phyloP scores from a whole-genome alignment of 2,329 filamentous ascomycete species.

The Diaporthe sp. region DNA sequence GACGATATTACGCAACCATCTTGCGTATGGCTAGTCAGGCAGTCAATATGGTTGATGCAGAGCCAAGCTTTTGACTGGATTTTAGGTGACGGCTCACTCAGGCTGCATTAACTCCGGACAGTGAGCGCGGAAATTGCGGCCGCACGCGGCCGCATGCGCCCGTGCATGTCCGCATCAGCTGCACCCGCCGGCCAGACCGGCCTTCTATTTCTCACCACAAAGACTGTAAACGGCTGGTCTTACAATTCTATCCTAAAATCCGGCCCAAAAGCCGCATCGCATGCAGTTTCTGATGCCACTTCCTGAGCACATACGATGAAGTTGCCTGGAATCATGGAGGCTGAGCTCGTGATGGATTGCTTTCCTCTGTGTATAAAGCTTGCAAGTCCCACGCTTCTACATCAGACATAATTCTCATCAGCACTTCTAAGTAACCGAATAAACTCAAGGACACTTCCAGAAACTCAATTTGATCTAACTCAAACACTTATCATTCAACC shows the following conservation, averaged over 20 bases:
- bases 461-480: not conserved
- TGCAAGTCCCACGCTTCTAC: not conserved
- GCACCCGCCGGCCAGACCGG: not conserved
- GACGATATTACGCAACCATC: not conserved
- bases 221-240: not conserved
- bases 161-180: not conserved
- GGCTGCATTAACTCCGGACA: not conserved
- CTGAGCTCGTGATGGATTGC: not conserved
- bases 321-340: not conserved
- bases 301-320: not conserved
- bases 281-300: not conserved
- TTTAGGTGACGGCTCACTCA: not conserved
- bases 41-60: not conserved
- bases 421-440: not conserved
- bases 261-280: slow-evolving; percentile 17
- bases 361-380: not conserved
- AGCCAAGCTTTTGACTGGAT: not conserved
- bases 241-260: slow-evolving; percentile 2
- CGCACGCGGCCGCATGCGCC: not conserved
- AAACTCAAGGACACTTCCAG: too few species aligned
- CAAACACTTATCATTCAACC: not conserved
- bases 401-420: not conserved
- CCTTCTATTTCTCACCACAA: not conserved
- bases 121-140: not conserved
- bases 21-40: not conserved